Conservation (phyloP, 495 filamentous ascomycete genomes). For the Xylaria scruposa region DNA sequence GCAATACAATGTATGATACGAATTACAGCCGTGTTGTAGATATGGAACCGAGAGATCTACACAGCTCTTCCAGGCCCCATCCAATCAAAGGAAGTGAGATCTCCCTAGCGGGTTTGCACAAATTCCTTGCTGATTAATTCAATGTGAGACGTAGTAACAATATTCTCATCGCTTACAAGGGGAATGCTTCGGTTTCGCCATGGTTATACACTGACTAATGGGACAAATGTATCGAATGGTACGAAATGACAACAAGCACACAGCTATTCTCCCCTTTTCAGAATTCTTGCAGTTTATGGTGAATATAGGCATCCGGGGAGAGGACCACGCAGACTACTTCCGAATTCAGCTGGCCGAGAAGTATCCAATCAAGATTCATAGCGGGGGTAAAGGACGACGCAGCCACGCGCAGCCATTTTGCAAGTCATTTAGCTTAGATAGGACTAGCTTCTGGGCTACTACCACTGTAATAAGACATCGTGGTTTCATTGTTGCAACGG, state of each 20-base stretch:
- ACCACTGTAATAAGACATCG: not conserved
- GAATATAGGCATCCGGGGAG: not conserved
- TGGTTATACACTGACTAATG: not conserved
- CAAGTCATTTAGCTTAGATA: not conserved
- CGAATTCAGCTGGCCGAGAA: conserved; percentile 35
- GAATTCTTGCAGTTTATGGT: not conserved
- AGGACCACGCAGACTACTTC: conserved; percentile 28
- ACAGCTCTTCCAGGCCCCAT: not conserved
- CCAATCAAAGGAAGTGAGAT: conserved; percentile 16
- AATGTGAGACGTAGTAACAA: not conserved
- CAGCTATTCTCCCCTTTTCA: not conserved
- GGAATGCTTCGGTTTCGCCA: not conserved
- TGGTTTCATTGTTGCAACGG: conserved; percentile 14
- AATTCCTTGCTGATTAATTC: conserved; percentile 12
- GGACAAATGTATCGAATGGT: not conserved
- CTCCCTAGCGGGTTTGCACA: not conserved
- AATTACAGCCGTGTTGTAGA: not conserved
- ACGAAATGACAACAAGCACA: not conserved
- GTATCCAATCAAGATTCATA: conserved; percentile 28
- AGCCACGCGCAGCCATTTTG: conserved; percentile 9
- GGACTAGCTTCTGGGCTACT: conserved; percentile 1
- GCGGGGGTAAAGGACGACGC: conserved; percentile 17
- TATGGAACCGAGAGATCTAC: conserved; percentile 1
- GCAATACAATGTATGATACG: not conserved
- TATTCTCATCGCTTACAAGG: not conserved